A percentile compares a stretch with the other conserved stretches of the same genome.
These are phyloP conservation scores for Penicillium samsonianum DNA, from an alignment of 495 filamentous ascomycete genomes.

Conservation along the genomic window DNA sequence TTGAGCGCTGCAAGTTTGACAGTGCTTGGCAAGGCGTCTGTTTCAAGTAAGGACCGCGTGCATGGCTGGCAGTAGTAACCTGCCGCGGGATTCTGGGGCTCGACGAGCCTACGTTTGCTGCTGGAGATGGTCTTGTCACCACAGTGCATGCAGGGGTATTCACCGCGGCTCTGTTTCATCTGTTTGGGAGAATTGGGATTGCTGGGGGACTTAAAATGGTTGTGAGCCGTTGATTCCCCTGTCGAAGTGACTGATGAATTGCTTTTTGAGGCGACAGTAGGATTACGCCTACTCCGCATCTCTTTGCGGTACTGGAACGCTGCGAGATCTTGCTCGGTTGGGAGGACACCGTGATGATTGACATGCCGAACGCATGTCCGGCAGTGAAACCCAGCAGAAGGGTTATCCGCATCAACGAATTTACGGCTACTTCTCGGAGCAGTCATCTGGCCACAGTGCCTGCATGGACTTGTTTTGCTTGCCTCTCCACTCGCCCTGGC, in stretches of 20 bases:
- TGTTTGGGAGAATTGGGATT: background rate
- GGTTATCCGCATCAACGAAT: constrained; percentile 1
- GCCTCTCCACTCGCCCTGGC: background rate
- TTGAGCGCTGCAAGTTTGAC: background rate
- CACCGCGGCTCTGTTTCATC: constrained; percentile 6
- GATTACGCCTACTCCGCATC: background rate
- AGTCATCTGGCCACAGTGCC: constrained; percentile 2
- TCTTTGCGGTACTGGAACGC: background rate
- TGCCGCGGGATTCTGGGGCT: background rate
- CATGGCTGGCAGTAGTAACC: constrained; percentile 14
- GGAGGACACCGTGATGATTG: background rate
- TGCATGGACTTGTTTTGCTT: constrained; percentile 2
- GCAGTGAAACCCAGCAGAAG: constrained; percentile 8
- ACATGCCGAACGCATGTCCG: constrained; percentile 6
- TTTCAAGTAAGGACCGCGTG: constrained; percentile 1
- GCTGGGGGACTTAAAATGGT: background rate
- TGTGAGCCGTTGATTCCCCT: background rate
- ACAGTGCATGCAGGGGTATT: constrained; percentile 8
- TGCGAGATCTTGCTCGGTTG: constrained; percentile 4
- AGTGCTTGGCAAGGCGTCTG: background rate
- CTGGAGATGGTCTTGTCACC: constrained; percentile 4
- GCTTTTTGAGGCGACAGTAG: background rate
- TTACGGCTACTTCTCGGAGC: constrained; percentile 4
- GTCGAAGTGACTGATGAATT: background rate
- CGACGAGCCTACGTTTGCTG: constrained; percentile 6